A percentile compares a stretch with the other conserved stretches of the same genome.
phyloP scores from a whole-genome alignment of 441 rosid species.

The Pelargonium cotyledonis region DNA sequence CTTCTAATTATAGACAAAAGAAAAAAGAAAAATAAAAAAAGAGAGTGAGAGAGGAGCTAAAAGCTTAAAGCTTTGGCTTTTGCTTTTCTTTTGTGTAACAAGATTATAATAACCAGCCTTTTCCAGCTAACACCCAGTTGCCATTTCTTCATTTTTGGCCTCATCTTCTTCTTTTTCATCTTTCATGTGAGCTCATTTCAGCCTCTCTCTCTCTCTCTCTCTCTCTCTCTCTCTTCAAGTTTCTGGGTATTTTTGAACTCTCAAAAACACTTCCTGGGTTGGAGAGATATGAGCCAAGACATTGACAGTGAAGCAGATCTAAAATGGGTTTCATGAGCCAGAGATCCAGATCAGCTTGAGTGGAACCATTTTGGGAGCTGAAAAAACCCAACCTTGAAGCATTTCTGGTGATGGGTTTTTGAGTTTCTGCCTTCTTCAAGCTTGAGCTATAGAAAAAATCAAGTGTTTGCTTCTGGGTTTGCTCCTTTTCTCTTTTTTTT shows the following conservation, averaged over 20 bases:
- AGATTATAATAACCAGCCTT: conserved; percentile 7
- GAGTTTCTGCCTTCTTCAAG: no score
- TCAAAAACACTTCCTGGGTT: not conserved
- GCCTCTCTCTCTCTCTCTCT: conserved; percentile 10
- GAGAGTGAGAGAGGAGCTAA: not conserved
- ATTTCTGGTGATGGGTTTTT: conserved; percentile 26
- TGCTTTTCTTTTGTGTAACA: not conserved
- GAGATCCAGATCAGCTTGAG: conserved; percentile 26
- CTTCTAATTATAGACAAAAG: conserved; percentile 18
- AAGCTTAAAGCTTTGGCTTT: not conserved
- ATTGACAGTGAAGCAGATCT: conserved; percentile 30
- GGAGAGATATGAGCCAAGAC: conserved; percentile 12
- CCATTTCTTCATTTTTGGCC: conserved; percentile 9
- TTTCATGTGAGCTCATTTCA: not conserved
- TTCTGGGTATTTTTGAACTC: no score
- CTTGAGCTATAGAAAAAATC: no score
- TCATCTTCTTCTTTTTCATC: not conserved
- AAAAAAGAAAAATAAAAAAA: not conserved
- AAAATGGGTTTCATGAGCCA: conserved; percentile 8
- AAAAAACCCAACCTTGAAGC: conserved; percentile 17
- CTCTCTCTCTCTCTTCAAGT: no score
- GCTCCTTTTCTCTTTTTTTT: no score
- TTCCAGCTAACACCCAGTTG: conserved; percentile 39
- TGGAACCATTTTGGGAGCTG: conserved; percentile 12
- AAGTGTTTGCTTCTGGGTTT: no score